phyloP scores from a whole-genome alignment of 2,329 filamentous ascomycete species.

The Macrophomina tecta region DNA sequence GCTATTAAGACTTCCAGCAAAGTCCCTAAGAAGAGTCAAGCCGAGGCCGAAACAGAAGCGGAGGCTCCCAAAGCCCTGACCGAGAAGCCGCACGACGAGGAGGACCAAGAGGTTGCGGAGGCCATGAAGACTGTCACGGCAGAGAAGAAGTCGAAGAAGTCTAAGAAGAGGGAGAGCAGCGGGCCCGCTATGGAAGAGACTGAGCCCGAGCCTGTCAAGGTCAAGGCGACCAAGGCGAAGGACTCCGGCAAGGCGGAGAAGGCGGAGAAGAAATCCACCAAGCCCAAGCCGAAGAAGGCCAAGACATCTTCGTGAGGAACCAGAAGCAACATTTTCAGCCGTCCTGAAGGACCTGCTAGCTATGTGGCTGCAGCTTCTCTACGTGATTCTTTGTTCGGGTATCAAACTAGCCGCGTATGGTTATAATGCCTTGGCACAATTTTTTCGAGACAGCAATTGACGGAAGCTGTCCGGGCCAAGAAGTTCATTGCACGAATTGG shows the following conservation, averaged over 20 bases:
- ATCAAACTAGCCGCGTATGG: background rate
- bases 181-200: conserved; percentile 10
- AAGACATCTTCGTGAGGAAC: conserved; percentile 14
- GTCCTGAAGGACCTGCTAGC: background rate
- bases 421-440: background rate
- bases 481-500: background rate
- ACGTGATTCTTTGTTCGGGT: background rate
- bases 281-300: conserved; percentile 25
- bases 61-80: conserved; percentile 42
- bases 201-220: conserved; percentile 12
- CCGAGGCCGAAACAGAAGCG: conserved; percentile 32
- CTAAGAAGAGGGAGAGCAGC: conserved; percentile 26
- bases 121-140: conserved; percentile 32
- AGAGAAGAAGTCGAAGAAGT: conserved; percentile 27
- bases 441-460: background rate
- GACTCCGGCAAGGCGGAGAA: conserved; percentile 6
- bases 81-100: conserved; percentile 27
- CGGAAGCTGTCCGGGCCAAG: background rate
- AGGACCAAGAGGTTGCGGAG: conserved; percentile 26
- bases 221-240: conserved; percentile 23
- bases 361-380: background rate
- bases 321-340: background rate
- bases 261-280: conserved; percentile 25
- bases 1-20: conserved; percentile 69
- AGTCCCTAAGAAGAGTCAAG: conserved; percentile 49